phyloP scores from a whole-genome alignment of 192 early-diverging fungal species.

The Entomortierella parvispora region DNA sequence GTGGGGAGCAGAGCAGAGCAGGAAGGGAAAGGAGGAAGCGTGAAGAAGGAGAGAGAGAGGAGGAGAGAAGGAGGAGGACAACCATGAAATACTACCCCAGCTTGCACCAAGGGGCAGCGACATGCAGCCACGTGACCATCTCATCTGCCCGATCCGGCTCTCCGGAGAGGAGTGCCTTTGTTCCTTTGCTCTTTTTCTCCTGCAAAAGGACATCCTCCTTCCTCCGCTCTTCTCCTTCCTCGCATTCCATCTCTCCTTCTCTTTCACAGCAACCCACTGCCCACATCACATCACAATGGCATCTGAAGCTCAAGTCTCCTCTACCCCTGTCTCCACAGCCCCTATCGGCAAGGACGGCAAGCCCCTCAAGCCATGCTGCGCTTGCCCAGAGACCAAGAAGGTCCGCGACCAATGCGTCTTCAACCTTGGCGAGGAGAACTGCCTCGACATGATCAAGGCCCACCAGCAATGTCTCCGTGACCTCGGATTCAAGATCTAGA shows the following conservation, averaged over 20 bases:
- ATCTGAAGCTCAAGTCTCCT: neutral
- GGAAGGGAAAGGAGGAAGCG: neutral
- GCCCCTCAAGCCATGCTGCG: slow-evolving; percentile 93
- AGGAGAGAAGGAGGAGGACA: neutral
- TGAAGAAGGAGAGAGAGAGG: slow-evolving; percentile 1
- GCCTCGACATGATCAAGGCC: slow-evolving; percentile 85
- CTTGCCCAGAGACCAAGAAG: slow-evolving; percentile 95
- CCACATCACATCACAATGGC: neutral
- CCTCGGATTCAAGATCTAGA: slow-evolving; percentile 93
- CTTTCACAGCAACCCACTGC: neutral
- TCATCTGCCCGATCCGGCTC: too few species aligned
- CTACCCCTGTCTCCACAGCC: slow-evolving; percentile 6
- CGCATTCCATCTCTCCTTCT: neutral
- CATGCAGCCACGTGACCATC: too few species aligned
- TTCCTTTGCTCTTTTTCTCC: too few species aligned
- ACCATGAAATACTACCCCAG: too few species aligned
- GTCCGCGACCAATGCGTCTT: slow-evolving; percentile 91
- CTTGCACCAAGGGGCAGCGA: too few species aligned
- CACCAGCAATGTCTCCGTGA: slow-evolving; percentile 92
- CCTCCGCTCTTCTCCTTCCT: neutral
- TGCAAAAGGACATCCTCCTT: too few species aligned
- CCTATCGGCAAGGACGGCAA: slow-evolving; percentile 61
- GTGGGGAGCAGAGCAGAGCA: neutral
- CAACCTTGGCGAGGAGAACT: slow-evolving; percentile 86
- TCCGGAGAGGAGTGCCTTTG: too few species aligned